A percentile compares a stretch with the other conserved stretches of the same genome.
Evolutionary conservation across 495 filamentous ascomycete genomes (phyloP).

Genomic region (Thermothielavioides terrestris): DNA sequence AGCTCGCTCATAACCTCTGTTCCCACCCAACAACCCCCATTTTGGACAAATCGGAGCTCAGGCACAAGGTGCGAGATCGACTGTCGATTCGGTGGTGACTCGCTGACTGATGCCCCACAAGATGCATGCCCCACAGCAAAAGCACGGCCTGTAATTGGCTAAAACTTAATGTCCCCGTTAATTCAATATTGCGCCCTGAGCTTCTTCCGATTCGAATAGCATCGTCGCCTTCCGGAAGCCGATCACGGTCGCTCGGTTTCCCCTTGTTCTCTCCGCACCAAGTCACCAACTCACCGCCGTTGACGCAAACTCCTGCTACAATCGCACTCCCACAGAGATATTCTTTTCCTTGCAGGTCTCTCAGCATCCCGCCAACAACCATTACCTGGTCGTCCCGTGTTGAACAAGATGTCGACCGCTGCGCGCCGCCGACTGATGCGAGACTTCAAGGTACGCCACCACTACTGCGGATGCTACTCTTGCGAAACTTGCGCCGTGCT

Average conservation of each 20-base stretch:
- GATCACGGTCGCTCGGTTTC: not conserved
- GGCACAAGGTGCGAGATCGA: not conserved
- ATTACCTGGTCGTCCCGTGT: not conserved
- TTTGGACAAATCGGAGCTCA: not conserved
- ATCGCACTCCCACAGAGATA: not conserved
- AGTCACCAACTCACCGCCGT: not conserved
- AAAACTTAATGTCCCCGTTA: not conserved
- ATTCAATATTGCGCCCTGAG: not conserved
- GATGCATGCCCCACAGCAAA: too few species aligned
- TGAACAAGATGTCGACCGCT: slow-evolving; percentile 71
- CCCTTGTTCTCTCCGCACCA: not conserved
- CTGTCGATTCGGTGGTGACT: not conserved
- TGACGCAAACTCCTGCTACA: not conserved
- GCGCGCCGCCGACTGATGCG: slow-evolving; percentile 93
- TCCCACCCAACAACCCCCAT: too few species aligned
- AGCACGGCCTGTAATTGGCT: not conserved
- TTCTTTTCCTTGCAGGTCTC: too few species aligned
- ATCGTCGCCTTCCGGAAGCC: slow-evolving; percentile 6
- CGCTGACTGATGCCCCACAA: too few species aligned
- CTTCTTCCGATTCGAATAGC: not conserved
- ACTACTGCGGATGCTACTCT: not conserved
- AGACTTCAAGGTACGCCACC: slow-evolving; percentile 86
- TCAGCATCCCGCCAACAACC: not conserved
- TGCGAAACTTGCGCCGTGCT: slow-evolving; percentile 4
- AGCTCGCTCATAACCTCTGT: too few species aligned